These are phyloP conservation scores for Candida dubliniensis DNA, from an alignment of 1,139 yeast genomes.

Conservation along the genomic window DNA sequence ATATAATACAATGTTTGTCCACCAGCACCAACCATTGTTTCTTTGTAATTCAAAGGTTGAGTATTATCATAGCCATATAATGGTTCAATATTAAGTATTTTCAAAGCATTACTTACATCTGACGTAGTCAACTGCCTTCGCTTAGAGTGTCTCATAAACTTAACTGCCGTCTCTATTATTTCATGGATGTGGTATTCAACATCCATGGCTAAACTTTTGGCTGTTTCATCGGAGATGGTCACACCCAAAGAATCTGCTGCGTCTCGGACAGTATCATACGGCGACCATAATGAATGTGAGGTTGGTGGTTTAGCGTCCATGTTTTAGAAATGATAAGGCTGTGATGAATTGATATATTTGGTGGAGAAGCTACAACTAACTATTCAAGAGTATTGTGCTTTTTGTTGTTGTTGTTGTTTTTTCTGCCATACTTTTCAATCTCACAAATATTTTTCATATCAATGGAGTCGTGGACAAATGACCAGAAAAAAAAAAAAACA, in stretches of 20 bases:
- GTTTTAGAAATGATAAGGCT: background rate
- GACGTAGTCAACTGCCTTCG: constrained; percentile 76
- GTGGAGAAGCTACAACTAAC: background rate
- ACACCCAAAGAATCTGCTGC: constrained; percentile 93
- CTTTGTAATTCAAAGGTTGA: constrained; percentile 66
- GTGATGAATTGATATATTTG: background rate
- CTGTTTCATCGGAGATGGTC: constrained; percentile 84
- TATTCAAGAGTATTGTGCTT: too few relatives aligned
- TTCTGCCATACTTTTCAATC: too few relatives aligned
- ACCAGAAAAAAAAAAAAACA: background rate
- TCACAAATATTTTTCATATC: too few relatives aligned
- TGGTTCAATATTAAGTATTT: constrained; percentile 87
- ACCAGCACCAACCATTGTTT: constrained; percentile 80
- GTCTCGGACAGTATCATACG: constrained; percentile 94
- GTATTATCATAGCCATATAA: constrained; percentile 71
- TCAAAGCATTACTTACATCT: constrained; percentile 80
- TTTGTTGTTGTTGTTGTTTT: too few relatives aligned
- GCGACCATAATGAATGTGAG: constrained; percentile 96
- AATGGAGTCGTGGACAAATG: background rate
- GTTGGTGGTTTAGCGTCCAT: constrained; percentile 52
- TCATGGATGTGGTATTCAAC: constrained; percentile 96
- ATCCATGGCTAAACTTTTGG: constrained; percentile 96
- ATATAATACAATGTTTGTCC: constrained; percentile 92
- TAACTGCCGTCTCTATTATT: constrained; percentile 90
- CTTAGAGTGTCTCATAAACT: constrained; percentile 94